Evolutionary conservation across 192 early-diverging fungal species (phyloP).

Genomic region (Entomortierella lignicola): DNA sequence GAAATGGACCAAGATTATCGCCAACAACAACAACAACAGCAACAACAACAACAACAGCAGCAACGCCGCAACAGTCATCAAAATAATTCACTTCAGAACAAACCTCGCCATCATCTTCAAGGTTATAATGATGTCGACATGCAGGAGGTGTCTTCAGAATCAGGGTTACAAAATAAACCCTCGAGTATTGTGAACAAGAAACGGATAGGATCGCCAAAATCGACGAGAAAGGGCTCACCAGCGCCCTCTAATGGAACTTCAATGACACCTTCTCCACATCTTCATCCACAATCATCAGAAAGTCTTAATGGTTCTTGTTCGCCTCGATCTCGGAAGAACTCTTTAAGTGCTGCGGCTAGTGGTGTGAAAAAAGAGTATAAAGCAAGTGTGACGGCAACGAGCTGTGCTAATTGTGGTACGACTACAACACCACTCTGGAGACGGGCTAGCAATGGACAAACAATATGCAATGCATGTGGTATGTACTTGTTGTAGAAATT

Average conservation of each 20-base stretch:
- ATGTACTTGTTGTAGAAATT: constrained; percentile 53
- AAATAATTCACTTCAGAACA: neutral
- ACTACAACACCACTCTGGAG: constrained; percentile 95
- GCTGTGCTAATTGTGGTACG: constrained; percentile 90
- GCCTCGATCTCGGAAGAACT: constrained; percentile 30
- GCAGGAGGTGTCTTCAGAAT: constrained; percentile 11
- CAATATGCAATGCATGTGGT: constrained; percentile 98
- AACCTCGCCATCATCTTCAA: constrained; percentile 9
- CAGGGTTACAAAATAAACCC: neutral
- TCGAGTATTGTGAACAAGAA: constrained; percentile 8
- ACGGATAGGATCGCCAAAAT: constrained; percentile 20
- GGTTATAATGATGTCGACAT: constrained; percentile 21
- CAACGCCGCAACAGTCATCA: neutral
- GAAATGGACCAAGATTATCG: neutral
- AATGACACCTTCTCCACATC: constrained; percentile 27
- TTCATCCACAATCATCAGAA: constrained; percentile 9
- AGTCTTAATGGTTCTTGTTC: constrained; percentile 11
- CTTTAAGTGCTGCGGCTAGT: constrained; percentile 27
- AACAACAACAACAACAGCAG: neutral
- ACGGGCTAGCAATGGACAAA: constrained; percentile 83
- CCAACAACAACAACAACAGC: neutral
- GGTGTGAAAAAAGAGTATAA: constrained; percentile 50
- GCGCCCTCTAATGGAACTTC: neutral
- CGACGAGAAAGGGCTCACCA: neutral
- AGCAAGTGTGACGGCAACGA: constrained; percentile 61